Conservation (phyloP, 352 stramenopile genomes). For the Pythium periplocum region DNA sequence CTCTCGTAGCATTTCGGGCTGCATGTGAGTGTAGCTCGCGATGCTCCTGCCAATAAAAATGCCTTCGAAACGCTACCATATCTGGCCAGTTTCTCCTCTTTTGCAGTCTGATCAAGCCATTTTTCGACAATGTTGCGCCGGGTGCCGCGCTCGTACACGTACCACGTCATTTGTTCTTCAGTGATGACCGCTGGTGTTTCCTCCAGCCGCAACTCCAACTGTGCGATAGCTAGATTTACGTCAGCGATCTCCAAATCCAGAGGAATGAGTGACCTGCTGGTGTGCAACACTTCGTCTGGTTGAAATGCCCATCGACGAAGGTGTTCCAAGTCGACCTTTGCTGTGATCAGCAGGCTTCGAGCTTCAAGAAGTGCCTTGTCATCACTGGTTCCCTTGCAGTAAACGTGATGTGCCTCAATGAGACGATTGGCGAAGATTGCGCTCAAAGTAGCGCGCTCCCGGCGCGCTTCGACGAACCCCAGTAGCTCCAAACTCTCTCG, state of each 20-base stretch:
- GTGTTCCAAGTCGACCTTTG: constrained; percentile 2
- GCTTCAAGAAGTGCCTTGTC: not conserved
- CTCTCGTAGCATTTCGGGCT: not conserved
- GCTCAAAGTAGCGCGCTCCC: not conserved
- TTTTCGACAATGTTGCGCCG: constrained; percentile 57
- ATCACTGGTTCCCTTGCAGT: not conserved
- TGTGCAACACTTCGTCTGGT: not conserved
- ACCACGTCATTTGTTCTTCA: constrained; percentile 67
- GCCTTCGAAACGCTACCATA: constrained; percentile 4
- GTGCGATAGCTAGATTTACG: constrained; percentile 32
- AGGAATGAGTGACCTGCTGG: constrained; percentile 1
- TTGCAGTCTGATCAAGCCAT: constrained; percentile 53
- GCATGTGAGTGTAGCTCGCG: not conserved
- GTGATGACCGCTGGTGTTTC: constrained; percentile 21
- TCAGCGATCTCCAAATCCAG: constrained; percentile 27
- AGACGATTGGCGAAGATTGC: not conserved
- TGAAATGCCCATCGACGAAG: constrained; percentile 4
- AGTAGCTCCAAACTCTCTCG: not conserved
- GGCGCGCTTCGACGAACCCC: not conserved
- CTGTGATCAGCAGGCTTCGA: not conserved
- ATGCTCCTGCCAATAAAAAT: constrained; percentile 6
- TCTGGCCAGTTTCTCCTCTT: constrained; percentile 7
- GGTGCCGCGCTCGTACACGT: constrained; percentile 37
- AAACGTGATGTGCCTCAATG: not conserved
- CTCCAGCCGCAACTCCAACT: constrained; percentile 30